Evolutionary conservation across 202 grass and related monocot genomes (phyloP).

Genomic region (Cymbopogon flexuosus): DNA sequence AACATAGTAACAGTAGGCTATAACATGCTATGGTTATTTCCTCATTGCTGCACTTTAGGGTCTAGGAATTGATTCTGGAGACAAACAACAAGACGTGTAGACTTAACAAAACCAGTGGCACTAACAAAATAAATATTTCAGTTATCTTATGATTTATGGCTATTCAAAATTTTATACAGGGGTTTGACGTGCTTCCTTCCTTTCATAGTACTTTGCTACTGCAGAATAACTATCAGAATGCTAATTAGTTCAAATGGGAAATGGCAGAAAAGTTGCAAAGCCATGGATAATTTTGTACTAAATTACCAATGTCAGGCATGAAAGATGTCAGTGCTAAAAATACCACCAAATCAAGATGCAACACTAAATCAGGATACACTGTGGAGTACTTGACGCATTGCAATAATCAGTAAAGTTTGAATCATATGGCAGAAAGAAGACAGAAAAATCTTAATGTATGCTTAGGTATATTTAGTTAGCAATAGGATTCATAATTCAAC

Average conservation of each 20-base stretch:
- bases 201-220: not conserved
- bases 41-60: not conserved
- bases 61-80: not conserved
- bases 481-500: conserved; percentile 7
- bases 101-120: not conserved
- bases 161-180: conserved; percentile 19
- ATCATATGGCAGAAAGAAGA: not conserved
- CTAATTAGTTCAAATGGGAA: not conserved
- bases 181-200: not conserved
- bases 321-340: conserved; percentile 1
- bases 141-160: not conserved
- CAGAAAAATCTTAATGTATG: not conserved
- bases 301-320: not conserved
- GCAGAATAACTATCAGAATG: not conserved
- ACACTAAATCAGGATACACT: not conserved
- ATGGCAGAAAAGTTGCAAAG: not conserved
- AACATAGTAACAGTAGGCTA: not conserved
- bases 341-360: not conserved
- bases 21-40: not conserved
- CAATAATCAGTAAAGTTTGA: not conserved
- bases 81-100: not conserved
- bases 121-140: not conserved
- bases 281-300: not conserved
- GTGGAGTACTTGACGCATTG: not conserved
- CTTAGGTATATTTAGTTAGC: conserved; percentile 1